A percentile compares a stretch with the other conserved stretches of the same genome.
Conservation (phyloP, 805 yeast genomes). For the Myxozyma monticola region DNA sequence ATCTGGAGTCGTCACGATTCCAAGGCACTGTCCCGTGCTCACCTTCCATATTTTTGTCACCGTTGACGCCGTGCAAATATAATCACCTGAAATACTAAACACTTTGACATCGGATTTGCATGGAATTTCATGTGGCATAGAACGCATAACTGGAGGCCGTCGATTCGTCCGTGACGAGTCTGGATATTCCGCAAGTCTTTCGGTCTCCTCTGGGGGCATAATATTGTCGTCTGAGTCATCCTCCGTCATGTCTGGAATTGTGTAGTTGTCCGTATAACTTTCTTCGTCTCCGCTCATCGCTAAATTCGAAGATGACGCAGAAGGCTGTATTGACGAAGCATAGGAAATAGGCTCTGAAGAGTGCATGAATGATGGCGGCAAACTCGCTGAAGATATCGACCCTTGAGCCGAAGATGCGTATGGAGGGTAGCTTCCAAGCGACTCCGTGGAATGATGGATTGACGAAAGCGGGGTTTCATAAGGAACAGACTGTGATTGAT, state of each 20-base stretch:
- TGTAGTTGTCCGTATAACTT: background rate
- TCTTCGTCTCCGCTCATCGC: conserved; percentile 10
- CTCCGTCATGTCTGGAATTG: conserved; percentile 14
- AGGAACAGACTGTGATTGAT: no score
- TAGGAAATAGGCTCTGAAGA: no score
- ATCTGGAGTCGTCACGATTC: conserved; percentile 33
- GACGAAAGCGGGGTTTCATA: no score
- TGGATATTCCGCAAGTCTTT: conserved; percentile 29
- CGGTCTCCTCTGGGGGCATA: conserved; percentile 15
- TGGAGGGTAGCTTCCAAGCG: no score
- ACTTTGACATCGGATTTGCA: conserved; percentile 32
- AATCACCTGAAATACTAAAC: conserved; percentile 32
- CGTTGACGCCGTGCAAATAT: conserved; percentile 28
- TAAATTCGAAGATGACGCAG: conserved; percentile 4
- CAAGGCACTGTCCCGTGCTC: conserved; percentile 31
- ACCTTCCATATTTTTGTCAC: conserved; percentile 33
- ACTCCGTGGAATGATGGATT: no score
- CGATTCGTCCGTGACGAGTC: conserved; percentile 39
- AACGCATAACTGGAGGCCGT: conserved; percentile 35
- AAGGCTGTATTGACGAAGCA: no score
- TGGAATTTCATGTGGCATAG: conserved; percentile 31
- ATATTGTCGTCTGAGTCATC: conserved; percentile 25
- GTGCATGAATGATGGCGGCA: no score
- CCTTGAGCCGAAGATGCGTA: no score
- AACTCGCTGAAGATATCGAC: no score